Conservation (phyloP, 2,329 filamentous ascomycete species). For the Metarhizium humberi region DNA sequence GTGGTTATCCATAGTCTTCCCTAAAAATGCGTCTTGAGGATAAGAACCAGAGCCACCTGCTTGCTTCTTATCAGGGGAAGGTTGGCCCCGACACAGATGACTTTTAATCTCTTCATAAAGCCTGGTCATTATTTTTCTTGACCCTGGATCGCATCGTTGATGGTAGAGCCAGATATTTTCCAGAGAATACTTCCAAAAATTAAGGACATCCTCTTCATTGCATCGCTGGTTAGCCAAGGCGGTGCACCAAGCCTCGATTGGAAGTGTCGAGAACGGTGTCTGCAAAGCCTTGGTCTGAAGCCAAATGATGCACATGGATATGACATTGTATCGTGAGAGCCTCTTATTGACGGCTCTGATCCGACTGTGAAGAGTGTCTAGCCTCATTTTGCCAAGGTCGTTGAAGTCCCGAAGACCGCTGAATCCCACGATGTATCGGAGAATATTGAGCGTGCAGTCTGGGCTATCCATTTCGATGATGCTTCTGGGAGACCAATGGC, state of each 20-base stretch:
- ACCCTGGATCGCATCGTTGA: background rate
- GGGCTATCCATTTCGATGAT: constrained; percentile 13
- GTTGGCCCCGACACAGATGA: background rate
- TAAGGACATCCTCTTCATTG: background rate
- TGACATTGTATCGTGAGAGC: constrained; percentile 10
- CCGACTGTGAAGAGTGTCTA: constrained; percentile 14
- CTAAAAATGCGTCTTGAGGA: background rate
- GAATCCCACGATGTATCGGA: constrained; percentile 14
- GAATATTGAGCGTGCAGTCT: constrained; percentile 9
- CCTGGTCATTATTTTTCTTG: background rate
- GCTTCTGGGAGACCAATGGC: background rate
- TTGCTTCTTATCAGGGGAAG: background rate
- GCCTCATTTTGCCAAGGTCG: constrained; percentile 16
- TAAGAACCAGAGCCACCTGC: background rate
- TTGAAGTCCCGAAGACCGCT: constrained; percentile 11
- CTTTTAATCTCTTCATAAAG: background rate
- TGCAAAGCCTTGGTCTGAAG: constrained; percentile 12
- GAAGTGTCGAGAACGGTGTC: background rate
- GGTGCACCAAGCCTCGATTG: constrained; percentile 3
- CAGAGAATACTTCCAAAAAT: background rate
- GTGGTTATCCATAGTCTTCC: background rate
- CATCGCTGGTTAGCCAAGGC: background rate
- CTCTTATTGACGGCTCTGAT: constrained; percentile 5
- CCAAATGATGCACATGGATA: constrained; percentile 18
- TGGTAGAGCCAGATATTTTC: background rate